Conservation (phyloP, 176 grass and related monocot genomes). For the Pharus latifolius region DNA sequence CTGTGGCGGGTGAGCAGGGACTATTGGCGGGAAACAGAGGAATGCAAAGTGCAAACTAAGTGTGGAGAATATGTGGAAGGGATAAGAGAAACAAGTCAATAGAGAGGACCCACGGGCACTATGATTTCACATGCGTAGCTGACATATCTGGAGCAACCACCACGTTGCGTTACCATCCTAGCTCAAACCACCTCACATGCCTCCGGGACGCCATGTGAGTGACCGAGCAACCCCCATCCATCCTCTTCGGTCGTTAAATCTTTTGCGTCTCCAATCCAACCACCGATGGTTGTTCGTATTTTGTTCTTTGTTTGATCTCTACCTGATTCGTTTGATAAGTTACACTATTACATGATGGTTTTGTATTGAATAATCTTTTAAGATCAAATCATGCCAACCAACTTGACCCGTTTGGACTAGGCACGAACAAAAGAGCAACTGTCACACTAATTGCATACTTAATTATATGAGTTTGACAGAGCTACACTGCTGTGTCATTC, state of each 20-base stretch:
- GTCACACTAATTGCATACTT: too few relatives aligned
- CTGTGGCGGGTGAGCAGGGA: neutral
- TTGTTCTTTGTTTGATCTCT: too few relatives aligned
- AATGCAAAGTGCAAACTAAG: neutral
- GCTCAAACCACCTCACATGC: neutral
- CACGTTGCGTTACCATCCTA: constrained; percentile 12
- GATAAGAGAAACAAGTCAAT: neutral
- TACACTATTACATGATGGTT: too few relatives aligned
- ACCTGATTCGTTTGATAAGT: too few relatives aligned
- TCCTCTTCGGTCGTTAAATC: too few relatives aligned
- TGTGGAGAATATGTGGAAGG: neutral
- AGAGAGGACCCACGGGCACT: neutral
- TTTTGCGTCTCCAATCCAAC: neutral
- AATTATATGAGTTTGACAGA: too few relatives aligned
- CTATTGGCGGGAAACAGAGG: neutral
- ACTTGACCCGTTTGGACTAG: too few relatives aligned
- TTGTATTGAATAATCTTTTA: too few relatives aligned
- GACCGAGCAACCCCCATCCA: neutral
- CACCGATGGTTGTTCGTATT: too few relatives aligned
- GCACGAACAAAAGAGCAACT: too few relatives aligned
- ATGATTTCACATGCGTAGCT: constrained; percentile 26
- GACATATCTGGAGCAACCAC: constrained; percentile 12
- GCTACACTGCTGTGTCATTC: too few relatives aligned
- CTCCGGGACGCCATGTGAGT: constrained; percentile 9
- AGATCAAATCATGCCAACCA: too few relatives aligned